These are phyloP conservation scores for Acorus gramineus DNA, from an alignment of 106 monocot species.

Conservation along the genomic window DNA sequence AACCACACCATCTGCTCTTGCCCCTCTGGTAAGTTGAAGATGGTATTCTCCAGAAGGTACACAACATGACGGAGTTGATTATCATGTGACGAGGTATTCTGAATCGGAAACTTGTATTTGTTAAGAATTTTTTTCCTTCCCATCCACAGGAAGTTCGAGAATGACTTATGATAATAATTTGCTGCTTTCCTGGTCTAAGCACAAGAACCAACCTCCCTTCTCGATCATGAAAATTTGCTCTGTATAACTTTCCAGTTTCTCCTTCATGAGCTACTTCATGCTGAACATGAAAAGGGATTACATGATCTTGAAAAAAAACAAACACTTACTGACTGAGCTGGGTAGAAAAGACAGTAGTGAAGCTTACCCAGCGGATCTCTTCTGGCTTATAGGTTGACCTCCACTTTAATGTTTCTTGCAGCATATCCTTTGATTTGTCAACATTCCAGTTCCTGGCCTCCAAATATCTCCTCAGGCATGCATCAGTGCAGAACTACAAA, in stretches of 20 bases:
- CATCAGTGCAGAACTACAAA: conserved; percentile 42
- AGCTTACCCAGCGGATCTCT: conserved; percentile 68
- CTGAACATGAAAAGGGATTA: conserved; percentile 16
- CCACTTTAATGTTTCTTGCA: conserved; percentile 78
- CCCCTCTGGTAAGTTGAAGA: conserved; percentile 57
- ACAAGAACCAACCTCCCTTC: conserved; percentile 70
- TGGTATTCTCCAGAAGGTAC: conserved; percentile 72
- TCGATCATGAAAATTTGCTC: conserved; percentile 61
- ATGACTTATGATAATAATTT: background rate
- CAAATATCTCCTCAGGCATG: conserved; percentile 67
- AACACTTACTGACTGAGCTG: too few species aligned
- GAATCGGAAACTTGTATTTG: background rate
- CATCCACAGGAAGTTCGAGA: background rate
- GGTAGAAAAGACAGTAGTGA: background rate
- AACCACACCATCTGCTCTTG: conserved; percentile 97
- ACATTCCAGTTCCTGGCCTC: conserved; percentile 77
- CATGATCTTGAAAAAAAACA: too few species aligned
- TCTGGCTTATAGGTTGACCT: conserved; percentile 63
- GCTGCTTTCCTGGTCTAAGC: conserved; percentile 63
- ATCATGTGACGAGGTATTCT: conserved; percentile 72
- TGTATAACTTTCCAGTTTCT: conserved; percentile 78
- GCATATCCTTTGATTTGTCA: conserved; percentile 69
- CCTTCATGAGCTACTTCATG: conserved; percentile 65
- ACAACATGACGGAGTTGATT: conserved; percentile 72
- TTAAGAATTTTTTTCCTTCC: background rate